Evolutionary conservation across 305 asterid genomes (phyloP), one percentile per base, ranked within the genome.

Genomic region (Stenogyne calaminthoides): DNA sequence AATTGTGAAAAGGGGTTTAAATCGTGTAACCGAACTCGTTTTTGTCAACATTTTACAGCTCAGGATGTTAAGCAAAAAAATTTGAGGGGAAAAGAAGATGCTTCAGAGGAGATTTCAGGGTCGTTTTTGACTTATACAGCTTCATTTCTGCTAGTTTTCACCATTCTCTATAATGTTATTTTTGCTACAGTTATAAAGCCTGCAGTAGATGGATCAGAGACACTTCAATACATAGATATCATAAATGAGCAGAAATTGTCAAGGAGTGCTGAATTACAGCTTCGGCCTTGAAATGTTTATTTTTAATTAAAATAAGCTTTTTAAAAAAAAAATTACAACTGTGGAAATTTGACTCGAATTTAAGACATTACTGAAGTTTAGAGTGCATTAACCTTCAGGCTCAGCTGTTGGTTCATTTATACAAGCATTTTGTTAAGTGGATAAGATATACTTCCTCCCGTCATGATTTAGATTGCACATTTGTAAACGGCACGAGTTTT

Each of bases 101-200:
- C 7, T 46, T 46, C 54, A 46, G 54, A 32, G 9, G 86, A 77
- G 34, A 37, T 81, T 29, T 71, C 88, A 6, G 91, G 85, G 27
- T 81, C 88, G 0, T 73, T 85, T 66, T 71, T 88, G 84, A 58
- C 70, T 19, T 62, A 61, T 52, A 44, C 72, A 64, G 84, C 84
- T 74, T 39, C 88, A 1, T 80, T 42, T 58, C 87, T 91, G 49
- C 49, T 89, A 20, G 14, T 91, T 18, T 87, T 91, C 67, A 81
- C 92, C 49, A 74, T 89, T 37, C 71, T 80, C 64, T 91, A 91
- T 67, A 91, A 91, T 71, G 70, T 80, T 22, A 12, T 89, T 55
- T 88, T 91, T 66, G 46, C 67, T n/a, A 78, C 88, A 22, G 84
- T 91, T 40, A 89, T 87, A 81, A 89, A 91, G 76, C 97, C 97